These are phyloP conservation scores for Rhynchosporium secalis DNA, from an alignment of 2,329 filamentous ascomycete genomes.

Conservation along the genomic window DNA sequence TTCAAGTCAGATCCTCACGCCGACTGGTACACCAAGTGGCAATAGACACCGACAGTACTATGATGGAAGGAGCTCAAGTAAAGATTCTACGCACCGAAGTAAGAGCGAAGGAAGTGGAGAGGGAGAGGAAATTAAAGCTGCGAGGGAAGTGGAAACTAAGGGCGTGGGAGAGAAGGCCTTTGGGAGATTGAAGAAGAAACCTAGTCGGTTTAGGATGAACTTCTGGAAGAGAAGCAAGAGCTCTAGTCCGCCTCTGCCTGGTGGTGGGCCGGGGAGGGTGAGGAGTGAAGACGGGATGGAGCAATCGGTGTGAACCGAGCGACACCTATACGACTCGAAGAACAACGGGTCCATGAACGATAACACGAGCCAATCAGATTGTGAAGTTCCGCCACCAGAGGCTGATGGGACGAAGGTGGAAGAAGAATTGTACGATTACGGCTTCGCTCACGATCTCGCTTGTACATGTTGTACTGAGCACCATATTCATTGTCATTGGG, in stretches of 20 bases:
- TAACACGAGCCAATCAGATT: too few species aligned
- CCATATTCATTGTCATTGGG: too few species aligned
- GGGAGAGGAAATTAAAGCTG: constrained; percentile 5
- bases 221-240: constrained; percentile 40
- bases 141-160: too few species aligned
- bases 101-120: constrained; percentile 5
- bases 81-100: constrained; percentile 12
- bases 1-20: constrained; percentile 28
- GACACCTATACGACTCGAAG: not conserved
- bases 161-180: constrained; percentile 46
- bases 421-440: too few species aligned
- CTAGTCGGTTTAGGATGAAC: constrained; percentile 64
- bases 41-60: not conserved
- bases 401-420: too few species aligned
- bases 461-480: too few species aligned
- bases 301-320: not conserved
- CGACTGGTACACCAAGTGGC: constrained; percentile 18
- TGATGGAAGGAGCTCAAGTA: constrained; percentile 16
- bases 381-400: too few species aligned
- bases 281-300: constrained; percentile 13
- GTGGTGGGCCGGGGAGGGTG: constrained; percentile 3
- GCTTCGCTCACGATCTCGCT: too few species aligned
- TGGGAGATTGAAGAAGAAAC: constrained; percentile 59
- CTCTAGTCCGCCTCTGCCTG: constrained; percentile 32
- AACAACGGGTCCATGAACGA: not conserved